A percentile compares a stretch with the other conserved stretches of the same genome.
phyloP scores from a whole-genome alignment of 1,139 yeast genomes.

The Blastobotrys petasosporus region DNA sequence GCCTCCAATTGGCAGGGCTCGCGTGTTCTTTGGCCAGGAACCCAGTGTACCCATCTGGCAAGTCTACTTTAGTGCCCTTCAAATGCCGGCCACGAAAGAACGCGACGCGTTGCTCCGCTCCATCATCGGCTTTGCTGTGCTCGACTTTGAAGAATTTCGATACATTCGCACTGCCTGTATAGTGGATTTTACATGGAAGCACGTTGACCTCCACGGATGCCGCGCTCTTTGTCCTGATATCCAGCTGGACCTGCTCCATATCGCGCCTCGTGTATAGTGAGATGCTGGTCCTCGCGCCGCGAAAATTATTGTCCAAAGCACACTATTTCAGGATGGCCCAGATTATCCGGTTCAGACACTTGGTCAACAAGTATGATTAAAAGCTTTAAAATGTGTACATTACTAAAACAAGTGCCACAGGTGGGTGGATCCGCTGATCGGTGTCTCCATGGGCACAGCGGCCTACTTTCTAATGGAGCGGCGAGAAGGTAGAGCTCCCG shows the following conservation, averaged over 20 bases:
- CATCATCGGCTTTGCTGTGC: background rate
- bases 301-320: background rate
- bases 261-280: background rate
- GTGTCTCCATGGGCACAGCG: conserved; percentile 16
- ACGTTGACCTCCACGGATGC: conserved; percentile 18
- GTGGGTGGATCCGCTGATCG: conserved; percentile 18
- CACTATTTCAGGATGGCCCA: background rate
- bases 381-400: background rate
- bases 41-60: conserved; percentile 21
- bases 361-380: conserved; percentile 4
- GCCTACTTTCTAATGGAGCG: conserved; percentile 16
- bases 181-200: conserved; percentile 27
- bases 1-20: conserved; percentile 1
- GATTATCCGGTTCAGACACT: conserved; percentile 1
- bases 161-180: conserved; percentile 25
- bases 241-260: conserved; percentile 1
- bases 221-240: background rate
- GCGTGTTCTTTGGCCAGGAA: conserved; percentile 12
- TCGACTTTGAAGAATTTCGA: conserved; percentile 18
- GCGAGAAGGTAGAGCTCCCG: conserved; percentile 15
- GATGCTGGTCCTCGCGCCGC: background rate
- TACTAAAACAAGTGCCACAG: conserved; percentile 8
- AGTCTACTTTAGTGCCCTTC: conserved; percentile 17
- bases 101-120: conserved; percentile 13
- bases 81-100: conserved; percentile 28